Evolutionary conservation across 2,329 filamentous ascomycete species (phyloP).

Genomic region (Xylariaceae sp.): DNA sequence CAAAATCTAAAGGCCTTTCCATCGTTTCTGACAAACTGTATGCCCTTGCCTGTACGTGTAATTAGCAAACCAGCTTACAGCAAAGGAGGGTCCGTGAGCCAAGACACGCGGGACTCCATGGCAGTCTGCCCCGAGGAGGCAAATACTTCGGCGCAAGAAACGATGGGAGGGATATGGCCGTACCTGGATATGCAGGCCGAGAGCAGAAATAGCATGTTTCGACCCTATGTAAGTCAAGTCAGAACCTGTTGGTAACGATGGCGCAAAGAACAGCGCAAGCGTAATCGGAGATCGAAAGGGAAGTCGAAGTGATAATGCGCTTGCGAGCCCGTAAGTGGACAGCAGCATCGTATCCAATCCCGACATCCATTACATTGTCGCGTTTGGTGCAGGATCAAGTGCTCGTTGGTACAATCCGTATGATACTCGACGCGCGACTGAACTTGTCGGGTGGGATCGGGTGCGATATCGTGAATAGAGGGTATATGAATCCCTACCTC

Average conservation of each 20-base stretch:
- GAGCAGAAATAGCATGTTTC: slow-evolving; percentile 71
- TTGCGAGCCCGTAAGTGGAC: not conserved
- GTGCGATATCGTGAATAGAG: not conserved
- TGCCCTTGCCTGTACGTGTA: slow-evolving; percentile 15
- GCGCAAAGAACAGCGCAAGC: not conserved
- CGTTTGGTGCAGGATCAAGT: not conserved
- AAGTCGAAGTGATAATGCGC: not conserved
- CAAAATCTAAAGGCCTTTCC: slow-evolving; percentile 23
- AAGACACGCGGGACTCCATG: not conserved
- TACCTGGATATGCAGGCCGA: slow-evolving; percentile 59
- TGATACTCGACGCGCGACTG: slow-evolving; percentile 2
- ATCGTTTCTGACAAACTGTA: slow-evolving; percentile 22
- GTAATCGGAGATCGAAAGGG: not conserved
- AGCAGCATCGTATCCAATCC: not conserved
- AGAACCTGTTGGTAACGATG: slow-evolving; percentile 6
- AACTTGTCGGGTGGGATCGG: slow-evolving; percentile 4
- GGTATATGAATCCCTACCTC: slow-evolving; percentile 27
- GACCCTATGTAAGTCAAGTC: slow-evolving; percentile 38
- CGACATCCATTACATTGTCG: not conserved
- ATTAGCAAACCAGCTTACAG: slow-evolving; percentile 5
- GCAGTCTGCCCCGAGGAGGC: not conserved
- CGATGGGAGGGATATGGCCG: slow-evolving; percentile 25
- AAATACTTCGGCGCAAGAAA: not conserved
- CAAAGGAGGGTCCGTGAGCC: not conserved
- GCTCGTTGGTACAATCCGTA: not conserved